A percentile compares a stretch with the other conserved stretches of the same genome.
These are phyloP conservation scores for Delonix regia DNA, from an alignment of 306 rosid species.

Conservation along the genomic window DNA sequence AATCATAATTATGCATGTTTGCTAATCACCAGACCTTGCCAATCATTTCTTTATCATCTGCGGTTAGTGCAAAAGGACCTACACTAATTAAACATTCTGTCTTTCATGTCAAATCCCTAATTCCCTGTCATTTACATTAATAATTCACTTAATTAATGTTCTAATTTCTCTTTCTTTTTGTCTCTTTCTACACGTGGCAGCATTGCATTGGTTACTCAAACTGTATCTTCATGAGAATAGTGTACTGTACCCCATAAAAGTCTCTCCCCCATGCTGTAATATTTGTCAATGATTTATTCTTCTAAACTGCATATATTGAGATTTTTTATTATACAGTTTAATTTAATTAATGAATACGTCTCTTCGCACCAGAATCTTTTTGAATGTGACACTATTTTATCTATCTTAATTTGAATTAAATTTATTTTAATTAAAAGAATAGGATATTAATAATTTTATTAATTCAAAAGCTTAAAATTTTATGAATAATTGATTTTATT, in stretches of 20 bases:
- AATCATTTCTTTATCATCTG: slow-evolving; percentile 73
- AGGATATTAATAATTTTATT: no score
- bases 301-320: background rate
- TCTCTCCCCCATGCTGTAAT: background rate
- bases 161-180: slow-evolving; percentile 37
- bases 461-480: no score
- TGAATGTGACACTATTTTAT: no score
- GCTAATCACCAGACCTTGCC: slow-evolving; percentile 43
- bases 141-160: slow-evolving; percentile 17
- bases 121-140: slow-evolving; percentile 39
- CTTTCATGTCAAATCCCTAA: slow-evolving; percentile 53
- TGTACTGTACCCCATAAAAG: background rate
- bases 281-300: slow-evolving; percentile 16
- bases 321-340: background rate
- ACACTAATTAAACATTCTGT: slow-evolving; percentile 47
- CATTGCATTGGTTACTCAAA: background rate
- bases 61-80: slow-evolving; percentile 54
- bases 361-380: no score
- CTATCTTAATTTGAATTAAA: no score
- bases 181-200: slow-evolving; percentile 27
- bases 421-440: no score
- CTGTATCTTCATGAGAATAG: slow-evolving; percentile 1
- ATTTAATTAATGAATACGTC: no score
- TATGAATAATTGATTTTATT: no score
- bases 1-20: slow-evolving; percentile 37